Base-by-base conservation (phyloP, 345 rosid genomes). In the Geranium brycei region DNA sequence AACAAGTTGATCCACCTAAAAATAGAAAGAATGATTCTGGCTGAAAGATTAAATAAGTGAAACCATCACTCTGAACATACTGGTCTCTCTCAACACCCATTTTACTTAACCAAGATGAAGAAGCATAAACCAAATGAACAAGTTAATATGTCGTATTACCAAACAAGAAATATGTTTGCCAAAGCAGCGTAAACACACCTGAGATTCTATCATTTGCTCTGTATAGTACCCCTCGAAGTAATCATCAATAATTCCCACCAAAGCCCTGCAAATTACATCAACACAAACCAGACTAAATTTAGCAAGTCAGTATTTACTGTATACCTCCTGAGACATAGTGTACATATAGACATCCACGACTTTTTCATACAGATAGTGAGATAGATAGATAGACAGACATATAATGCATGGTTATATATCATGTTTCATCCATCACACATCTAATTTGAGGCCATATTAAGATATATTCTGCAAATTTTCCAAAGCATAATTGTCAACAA, bases 1-100 rank as follows among this genome's bases (percentile, higher is more conserved):
- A 68, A 89, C 99, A 71, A 93, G 95, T 75, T 93, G 97, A 73
- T 93, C 99, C 69, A 93, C 99, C 99, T 93, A 71, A 68, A n/a
- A 65, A 73, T 70, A 69, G 13, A 35, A 23, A 35, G 41, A 35
- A 35, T 35, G 10, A 35, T 35, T 35, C 41, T 35, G 41, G 41
- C 5, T 35, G 41, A 35, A 35, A 35, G 41, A 35, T 35, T 35
- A 4, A 35, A 35, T 35, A 23, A 23, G 28, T 23, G 28, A 23
- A 23, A 23, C 28, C 28, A 35, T 35, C 1, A 35, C 41, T 7
- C 41, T 35, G 41, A 35, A 35, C 41, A 35, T 35, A 35, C 41
- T 35, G 41, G 41, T 35, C 41, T 35, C 1, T 35, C 41, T 3
- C 41, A 35, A 4, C 41, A 35, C 41, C 5, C 41, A 35, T 35